Evolutionary conservation across 78 protist species (phyloP).

Genomic region (Pigoraptor vietnamica): DNA sequence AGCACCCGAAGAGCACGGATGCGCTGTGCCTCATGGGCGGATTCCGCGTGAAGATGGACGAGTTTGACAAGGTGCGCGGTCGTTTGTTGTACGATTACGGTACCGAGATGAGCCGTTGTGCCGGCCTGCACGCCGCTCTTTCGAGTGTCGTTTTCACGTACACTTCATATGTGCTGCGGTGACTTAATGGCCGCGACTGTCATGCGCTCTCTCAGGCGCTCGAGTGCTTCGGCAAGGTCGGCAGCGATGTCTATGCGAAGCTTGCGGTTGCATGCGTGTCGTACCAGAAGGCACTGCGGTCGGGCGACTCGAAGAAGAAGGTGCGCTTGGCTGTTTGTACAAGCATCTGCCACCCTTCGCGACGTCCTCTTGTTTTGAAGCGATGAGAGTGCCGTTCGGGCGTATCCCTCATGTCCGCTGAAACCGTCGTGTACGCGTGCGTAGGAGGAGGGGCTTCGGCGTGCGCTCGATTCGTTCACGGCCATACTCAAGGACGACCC

Average conservation of each 20-base stretch:
- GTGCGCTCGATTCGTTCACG: not conserved
- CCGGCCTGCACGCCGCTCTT: no score
- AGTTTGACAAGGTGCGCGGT: not conserved
- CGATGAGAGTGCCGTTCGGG: not conserved
- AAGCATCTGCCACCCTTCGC: no score
- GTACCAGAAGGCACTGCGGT: not conserved
- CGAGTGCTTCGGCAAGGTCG: not conserved
- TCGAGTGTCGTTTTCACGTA: not conserved
- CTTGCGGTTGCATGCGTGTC: not conserved
- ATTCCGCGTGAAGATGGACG: not conserved
- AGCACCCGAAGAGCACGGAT: not conserved
- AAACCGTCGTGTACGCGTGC: not conserved
- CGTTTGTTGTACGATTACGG: no score
- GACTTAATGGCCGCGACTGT: not conserved
- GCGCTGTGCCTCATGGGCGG: not conserved
- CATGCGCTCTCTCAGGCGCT: not conserved
- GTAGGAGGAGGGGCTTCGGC: not conserved
- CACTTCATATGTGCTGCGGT: no score
- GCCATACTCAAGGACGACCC: not conserved
- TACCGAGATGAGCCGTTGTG: no score
- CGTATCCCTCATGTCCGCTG: not conserved
- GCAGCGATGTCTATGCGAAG: not conserved
- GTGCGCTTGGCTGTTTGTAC: not conserved
- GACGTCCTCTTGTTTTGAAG: not conserved
- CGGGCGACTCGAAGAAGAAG: not conserved